These are phyloP conservation scores for Torulaspora franciscae DNA, from an alignment of 805 yeast species.

Conservation along the genomic window DNA sequence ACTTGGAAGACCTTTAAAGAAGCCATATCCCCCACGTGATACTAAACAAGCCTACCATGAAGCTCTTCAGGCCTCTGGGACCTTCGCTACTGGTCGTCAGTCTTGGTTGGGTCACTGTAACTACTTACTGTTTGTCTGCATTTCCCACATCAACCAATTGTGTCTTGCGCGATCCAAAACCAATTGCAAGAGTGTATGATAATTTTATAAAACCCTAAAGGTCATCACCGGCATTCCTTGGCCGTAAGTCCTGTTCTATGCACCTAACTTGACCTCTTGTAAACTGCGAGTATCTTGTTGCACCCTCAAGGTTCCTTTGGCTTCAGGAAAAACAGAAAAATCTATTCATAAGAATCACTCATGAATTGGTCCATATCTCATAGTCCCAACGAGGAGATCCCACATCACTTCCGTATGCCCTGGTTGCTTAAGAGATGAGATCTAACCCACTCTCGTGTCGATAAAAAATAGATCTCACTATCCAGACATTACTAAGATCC, in stretches of 20 bases:
- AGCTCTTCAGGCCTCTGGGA: not conserved
- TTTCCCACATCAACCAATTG: not conserved
- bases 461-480: not conserved
- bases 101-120: not conserved
- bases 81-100: not conserved
- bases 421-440: not conserved
- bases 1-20: not conserved
- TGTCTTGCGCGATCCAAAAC: not conserved
- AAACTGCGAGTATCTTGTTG: not conserved
- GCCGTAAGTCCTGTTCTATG: not conserved
- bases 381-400: too few relatives aligned
- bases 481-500: not conserved
- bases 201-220: not conserved
- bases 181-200: not conserved
- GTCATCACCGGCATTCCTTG: not conserved
- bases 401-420: not conserved
- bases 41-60: not conserved
- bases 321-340: not conserved
- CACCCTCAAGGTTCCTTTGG: not conserved
- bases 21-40: not conserved
- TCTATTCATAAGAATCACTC: not conserved
- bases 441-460: not conserved
- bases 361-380: not conserved
- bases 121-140: not conserved
- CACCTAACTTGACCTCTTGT: not conserved